Percentiles rank a stretch among this genome's conserved stretches.
These are phyloP conservation scores for Boehmeria nivea DNA, from an alignment of 306 rosid genomes.

Conservation along the genomic window DNA sequence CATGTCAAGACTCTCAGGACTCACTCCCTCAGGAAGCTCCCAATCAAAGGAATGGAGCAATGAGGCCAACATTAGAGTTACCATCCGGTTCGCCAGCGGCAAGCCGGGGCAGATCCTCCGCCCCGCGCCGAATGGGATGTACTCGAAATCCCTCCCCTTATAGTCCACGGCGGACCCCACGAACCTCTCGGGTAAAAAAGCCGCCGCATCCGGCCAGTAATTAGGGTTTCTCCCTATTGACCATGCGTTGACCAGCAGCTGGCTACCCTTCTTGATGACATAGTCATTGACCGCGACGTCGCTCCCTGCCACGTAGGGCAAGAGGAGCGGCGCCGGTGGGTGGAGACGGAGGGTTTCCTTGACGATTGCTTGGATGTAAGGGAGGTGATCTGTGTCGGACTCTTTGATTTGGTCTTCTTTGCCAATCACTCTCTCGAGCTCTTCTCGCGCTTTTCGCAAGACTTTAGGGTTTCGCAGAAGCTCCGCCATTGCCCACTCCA, in stretches of 20 bases:
- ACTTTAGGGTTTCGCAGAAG: conserved; percentile 15
- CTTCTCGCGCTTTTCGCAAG: conserved; percentile 15
- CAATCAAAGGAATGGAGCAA: conserved; percentile 25
- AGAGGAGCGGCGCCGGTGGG: conserved; percentile 26
- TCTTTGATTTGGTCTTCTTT: conserved; percentile 7
- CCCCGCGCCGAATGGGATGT: conserved; percentile 25
- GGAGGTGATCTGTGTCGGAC: conserved; percentile 7
- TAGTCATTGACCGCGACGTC: conserved; percentile 17
- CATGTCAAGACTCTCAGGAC: conserved; percentile 12
- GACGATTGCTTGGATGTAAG: conserved; percentile 18
- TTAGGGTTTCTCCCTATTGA: conserved; percentile 18
- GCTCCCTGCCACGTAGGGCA: conserved; percentile 21
- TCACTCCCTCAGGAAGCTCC: conserved; percentile 21
- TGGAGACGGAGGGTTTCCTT: conserved; percentile 30
- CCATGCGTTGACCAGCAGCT: conserved; percentile 24
- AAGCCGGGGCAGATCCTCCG: conserved; percentile 33
- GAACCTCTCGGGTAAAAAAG: conserved; percentile 21
- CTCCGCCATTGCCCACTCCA: conserved; percentile 30
- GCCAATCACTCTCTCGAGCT: conserved; percentile 8
- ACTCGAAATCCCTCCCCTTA: conserved; percentile 26
- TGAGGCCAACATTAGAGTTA: conserved; percentile 14
- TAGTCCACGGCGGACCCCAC: conserved; percentile 8
- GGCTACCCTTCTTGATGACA: conserved; percentile 18
- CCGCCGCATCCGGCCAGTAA: conserved; percentile 16
- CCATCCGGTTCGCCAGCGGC: conserved; percentile 17